Evolutionary conservation across 176 grass and related monocot genomes (phyloP).

Genomic region (Carex cristatella): DNA sequence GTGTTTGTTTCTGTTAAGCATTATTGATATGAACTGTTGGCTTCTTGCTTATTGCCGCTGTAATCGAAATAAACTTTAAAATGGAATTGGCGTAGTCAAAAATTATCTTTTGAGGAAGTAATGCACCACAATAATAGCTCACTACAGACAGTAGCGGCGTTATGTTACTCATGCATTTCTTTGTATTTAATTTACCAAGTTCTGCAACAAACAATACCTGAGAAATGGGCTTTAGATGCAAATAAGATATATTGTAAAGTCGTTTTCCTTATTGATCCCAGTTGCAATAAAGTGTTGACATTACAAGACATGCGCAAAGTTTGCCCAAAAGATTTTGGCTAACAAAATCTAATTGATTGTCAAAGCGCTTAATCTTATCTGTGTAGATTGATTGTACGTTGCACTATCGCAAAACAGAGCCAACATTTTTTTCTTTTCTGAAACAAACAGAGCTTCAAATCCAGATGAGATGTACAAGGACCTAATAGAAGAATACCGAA

Average conservation of each 20-base stretch:
- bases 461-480: slow-evolving; percentile 14
- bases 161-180: background rate
- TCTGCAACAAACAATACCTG: background rate
- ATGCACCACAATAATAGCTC: background rate
- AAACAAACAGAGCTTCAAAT: background rate
- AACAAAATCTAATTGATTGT: background rate
- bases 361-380: background rate
- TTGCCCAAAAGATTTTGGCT: background rate
- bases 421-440: background rate
- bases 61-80: background rate
- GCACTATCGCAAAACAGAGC: background rate
- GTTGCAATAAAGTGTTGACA: background rate
- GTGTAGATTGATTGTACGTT: background rate
- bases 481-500: background rate
- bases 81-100: background rate
- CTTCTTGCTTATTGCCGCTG: background rate
- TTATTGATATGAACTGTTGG: background rate
- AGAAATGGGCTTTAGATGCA: background rate
- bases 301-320: background rate
- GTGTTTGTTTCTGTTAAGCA: background rate
- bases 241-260: background rate
- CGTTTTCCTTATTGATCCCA: background rate
- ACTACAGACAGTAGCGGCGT: background rate
- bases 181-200: background rate
- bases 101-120: background rate